These are phyloP conservation scores for Lachnellula willkommii DNA, from an alignment of 2,329 filamentous ascomycete species.

Conservation along the genomic window DNA sequence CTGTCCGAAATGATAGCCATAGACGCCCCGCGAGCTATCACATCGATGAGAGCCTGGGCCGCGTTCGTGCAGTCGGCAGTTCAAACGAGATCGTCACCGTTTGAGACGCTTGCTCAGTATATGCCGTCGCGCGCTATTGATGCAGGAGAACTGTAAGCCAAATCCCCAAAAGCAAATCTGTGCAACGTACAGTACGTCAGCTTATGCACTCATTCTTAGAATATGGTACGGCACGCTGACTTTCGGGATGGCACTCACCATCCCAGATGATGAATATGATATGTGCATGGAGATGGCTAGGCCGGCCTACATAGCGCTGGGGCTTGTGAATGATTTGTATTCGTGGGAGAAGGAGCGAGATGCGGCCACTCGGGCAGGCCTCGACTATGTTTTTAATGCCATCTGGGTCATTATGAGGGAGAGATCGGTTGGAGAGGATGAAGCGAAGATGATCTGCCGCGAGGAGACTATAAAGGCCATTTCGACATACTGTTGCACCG, in stretches of 20 bases:
- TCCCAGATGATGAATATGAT: conserved; percentile 33
- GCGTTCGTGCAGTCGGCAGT: conserved; percentile 16
- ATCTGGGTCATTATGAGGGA: conserved; percentile 39
- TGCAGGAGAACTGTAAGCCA: conserved; percentile 27
- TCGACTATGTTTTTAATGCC: conserved; percentile 33
- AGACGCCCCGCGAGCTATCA: conserved; percentile 22
- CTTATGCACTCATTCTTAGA: background rate
- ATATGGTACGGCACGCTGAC: conserved; percentile 31
- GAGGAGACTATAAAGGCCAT: background rate
- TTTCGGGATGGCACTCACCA: conserved; percentile 35
- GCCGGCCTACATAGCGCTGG: conserved; percentile 22
- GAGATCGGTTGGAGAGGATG: conserved; percentile 23
- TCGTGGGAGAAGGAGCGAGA: conserved; percentile 35
- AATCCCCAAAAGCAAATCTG: background rate
- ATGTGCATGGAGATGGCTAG: conserved; percentile 25
- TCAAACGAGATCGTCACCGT: conserved; percentile 4
- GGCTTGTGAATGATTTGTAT: conserved; percentile 37
- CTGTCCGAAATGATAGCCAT: conserved; percentile 29
- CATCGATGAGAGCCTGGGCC: conserved; percentile 28
- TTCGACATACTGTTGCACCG: background rate
- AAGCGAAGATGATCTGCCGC: conserved; percentile 27
- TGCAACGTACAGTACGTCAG: no score
- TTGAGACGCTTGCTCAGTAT: conserved; percentile 27
- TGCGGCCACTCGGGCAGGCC: conserved; percentile 20
- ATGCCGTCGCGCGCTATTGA: conserved; percentile 28